These are phyloP conservation scores for Beauveria bassiana DNA, from an alignment of 2,329 filamentous ascomycete genomes.

Conservation along the genomic window DNA sequence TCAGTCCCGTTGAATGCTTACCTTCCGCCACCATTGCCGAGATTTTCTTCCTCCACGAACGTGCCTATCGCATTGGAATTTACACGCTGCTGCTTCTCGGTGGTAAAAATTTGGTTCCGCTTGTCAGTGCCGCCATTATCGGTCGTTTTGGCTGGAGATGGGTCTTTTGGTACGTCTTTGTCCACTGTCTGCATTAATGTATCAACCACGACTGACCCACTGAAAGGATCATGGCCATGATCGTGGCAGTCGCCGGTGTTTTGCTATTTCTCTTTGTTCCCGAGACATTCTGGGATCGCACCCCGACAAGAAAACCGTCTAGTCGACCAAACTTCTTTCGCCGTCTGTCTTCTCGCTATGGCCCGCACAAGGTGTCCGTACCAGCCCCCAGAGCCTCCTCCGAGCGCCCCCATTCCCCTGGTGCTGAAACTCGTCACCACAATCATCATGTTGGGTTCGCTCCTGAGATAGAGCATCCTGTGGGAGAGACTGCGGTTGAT, in stretches of 20 bases:
- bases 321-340: slow-evolving; percentile 40
- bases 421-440: slow-evolving; percentile 17
- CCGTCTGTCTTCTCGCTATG: slow-evolving; percentile 37
- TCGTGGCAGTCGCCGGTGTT: slow-evolving; percentile 62
- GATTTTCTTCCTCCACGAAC: slow-evolving; percentile 92
- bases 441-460: slow-evolving; percentile 27
- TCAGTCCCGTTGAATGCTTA: slow-evolving; percentile 86
- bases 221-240: slow-evolving; percentile 67
- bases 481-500: slow-evolving; percentile 15
- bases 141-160: slow-evolving; percentile 74
- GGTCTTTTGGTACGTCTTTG: slow-evolving; percentile 66
- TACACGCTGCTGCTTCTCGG: slow-evolving; percentile 85
- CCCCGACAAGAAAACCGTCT: slow-evolving; percentile 43
- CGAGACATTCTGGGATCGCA: slow-evolving; percentile 92
- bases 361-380: slow-evolving; percentile 11
- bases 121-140: slow-evolving; percentile 82
- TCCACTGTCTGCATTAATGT: background rate
- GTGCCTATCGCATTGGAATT: slow-evolving; percentile 86
- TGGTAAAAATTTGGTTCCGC: slow-evolving; percentile 82
- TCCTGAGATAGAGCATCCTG: background rate
- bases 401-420: slow-evolving; percentile 15
- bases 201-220: background rate
- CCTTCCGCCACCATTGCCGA: slow-evolving; percentile 92
- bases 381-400: slow-evolving; percentile 8
- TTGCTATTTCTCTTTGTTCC: slow-evolving; percentile 86